Base-by-base conservation (phyloP, 495 filamentous ascomycete species). In the Evansstolkia leycettana region DNA sequence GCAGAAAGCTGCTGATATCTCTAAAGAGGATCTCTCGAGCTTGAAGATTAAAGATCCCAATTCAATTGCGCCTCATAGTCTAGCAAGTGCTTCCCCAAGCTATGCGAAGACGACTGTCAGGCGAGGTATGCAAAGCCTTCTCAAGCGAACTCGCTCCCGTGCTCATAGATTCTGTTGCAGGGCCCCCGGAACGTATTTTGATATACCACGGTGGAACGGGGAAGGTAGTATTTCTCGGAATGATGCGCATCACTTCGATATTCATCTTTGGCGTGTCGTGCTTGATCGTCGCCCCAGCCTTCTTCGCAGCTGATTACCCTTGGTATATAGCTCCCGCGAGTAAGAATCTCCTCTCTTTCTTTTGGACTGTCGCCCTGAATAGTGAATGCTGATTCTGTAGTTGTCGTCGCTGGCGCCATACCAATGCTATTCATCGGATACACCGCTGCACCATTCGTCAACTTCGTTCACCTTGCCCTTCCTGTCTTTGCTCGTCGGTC, bases 191-290 rank as follows among this genome's bases (percentile, higher is more conserved):
- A 45, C 62, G 62, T 10, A 60, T 87, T 7, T 60, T 82, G 38
- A 66, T 89, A 40, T 88, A 81, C 46, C 73, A 84, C 65, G 77
- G 75, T 27, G 82, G 83, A 41, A 78, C 73, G 6, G 65, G 63
- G 12, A 66, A 70, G 40, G 76, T 68, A 11, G 70, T 77, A 15
- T 80, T 84, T 47, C 48, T 87, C 24, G 78, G 74, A 15, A 68
- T 64, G 39, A 40, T 86, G 36, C 82, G 85, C 47, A 44, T 86
- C 20, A 76, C 75, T 0, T 80, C 80, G 9, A 65, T 93, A 31
- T 73, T 86, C 45, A 51, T 83, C 37, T 80, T 81, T 43, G 63
- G 67, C 17, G 73, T 75, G 37, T 80, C 78, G 40, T 60, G 60
- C 44, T 36, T 80, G 19, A 45, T 83, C 23, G 60, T 78, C 17